Evolutionary conservation across 805 yeast genomes (phyloP).

Genomic region (Ogataea paradorogensis): DNA sequence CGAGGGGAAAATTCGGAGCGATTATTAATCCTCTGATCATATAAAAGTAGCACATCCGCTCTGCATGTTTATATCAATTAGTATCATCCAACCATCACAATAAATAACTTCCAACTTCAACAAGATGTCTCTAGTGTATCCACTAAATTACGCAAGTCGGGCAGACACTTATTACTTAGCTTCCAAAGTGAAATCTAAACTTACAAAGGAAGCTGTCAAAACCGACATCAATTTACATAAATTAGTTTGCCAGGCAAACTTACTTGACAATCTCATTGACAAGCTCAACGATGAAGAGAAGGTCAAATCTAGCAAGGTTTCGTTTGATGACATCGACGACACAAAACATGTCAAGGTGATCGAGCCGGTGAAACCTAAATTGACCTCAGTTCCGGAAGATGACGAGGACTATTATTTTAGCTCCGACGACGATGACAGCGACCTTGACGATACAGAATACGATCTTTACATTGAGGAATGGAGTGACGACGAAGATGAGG

Average conservation of each 20-base stretch:
- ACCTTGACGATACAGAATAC: conserved; percentile 21
- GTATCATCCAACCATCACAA: too few relatives aligned
- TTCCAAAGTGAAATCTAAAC: conserved; percentile 59
- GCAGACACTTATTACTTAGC: conserved; percentile 61
- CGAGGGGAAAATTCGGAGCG: neutral
- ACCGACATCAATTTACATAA: conserved; percentile 55
- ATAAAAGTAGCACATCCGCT: neutral
- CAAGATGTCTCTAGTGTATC: conserved; percentile 3
- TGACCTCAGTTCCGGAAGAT: conserved; percentile 6
- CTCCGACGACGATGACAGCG: conserved; percentile 33
- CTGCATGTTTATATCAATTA: neutral
- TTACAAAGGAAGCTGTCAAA: conserved; percentile 58
- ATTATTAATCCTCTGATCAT: neutral
- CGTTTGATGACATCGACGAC: conserved; percentile 10
- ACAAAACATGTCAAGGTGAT: conserved; percentile 23
- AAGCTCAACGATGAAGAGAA: conserved; percentile 33
- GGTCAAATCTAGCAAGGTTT: conserved; percentile 2
- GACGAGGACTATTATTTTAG: conserved; percentile 15
- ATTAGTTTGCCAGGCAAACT: conserved; percentile 67
- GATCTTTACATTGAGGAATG: conserved; percentile 15
- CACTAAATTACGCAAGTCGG: conserved; percentile 7
- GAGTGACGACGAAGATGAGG: conserved; percentile 25
- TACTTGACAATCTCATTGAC: conserved; percentile 65
- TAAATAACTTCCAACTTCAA: too few relatives aligned
- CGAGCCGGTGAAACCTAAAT: conserved; percentile 14